Evolutionary conservation across 495 filamentous ascomycete species (phyloP).

Genomic region (Apiosordaria backusii): DNA sequence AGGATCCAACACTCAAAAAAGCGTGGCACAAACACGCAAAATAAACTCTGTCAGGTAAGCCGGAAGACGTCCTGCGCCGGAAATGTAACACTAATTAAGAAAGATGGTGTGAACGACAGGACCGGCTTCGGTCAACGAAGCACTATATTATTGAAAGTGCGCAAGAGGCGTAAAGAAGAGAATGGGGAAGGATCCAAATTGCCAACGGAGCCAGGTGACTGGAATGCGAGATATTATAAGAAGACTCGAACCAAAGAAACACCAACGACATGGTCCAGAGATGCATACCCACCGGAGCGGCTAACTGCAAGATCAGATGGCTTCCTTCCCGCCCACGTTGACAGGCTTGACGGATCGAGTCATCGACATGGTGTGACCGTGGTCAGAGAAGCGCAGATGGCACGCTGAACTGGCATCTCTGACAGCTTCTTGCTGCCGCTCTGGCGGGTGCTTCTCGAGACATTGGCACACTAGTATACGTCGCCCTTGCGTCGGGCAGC

Average conservation of each 20-base stretch:
- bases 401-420: conserved; percentile 7
- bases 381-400: conserved; percentile 17
- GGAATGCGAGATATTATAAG: conserved; percentile 30
- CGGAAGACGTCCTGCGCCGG: conserved; percentile 44
- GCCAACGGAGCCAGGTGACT: conserved; percentile 24
- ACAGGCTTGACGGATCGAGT: conserved; percentile 1
- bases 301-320: conserved; percentile 14
- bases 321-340: neutral
- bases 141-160: conserved; percentile 31
- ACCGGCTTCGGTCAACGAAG: conserved; percentile 52
- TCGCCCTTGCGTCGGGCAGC: conserved; percentile 25
- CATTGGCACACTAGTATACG: conserved; percentile 14
- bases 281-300: conserved; percentile 29
- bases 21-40: conserved; percentile 23
- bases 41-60: conserved; percentile 23
- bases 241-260: neutral
- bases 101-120: conserved; percentile 36
- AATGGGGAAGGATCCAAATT: conserved; percentile 26
- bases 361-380: conserved; percentile 20
- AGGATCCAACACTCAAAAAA: conserved; percentile 25
- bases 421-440: neutral
- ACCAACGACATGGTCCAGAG: conserved; percentile 2
- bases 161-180: conserved; percentile 35
- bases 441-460: conserved; percentile 7
- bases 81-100: conserved; percentile 31